phyloP scores from a whole-genome alignment of 2,329 filamentous ascomycete species.

The Septoria petroselini region DNA sequence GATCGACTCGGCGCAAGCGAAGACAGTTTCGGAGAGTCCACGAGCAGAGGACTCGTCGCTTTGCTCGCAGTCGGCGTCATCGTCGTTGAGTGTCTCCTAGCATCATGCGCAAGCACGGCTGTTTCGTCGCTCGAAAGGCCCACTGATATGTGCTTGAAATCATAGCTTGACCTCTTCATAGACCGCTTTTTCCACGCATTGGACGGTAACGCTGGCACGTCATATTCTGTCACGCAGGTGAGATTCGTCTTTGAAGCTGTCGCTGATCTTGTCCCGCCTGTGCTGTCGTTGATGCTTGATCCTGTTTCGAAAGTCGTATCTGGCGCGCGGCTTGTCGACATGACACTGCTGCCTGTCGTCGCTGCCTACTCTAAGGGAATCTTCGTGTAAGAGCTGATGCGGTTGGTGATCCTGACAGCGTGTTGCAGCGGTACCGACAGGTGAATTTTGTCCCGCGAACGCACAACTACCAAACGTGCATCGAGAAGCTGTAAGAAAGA shows the following conservation, averaged over 20 bases:
- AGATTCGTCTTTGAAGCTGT: neutral
- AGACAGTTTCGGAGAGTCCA: neutral
- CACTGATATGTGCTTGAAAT: neutral
- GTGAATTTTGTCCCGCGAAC: too few relatives aligned
- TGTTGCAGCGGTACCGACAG: too few relatives aligned
- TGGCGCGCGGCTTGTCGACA: neutral
- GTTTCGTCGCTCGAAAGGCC: neutral
- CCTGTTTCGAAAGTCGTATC: neutral
- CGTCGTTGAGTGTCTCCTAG: neutral
- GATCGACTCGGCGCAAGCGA: neutral
- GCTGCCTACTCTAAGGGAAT: too few relatives aligned
- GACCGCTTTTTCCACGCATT: neutral
- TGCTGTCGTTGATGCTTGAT: neutral
- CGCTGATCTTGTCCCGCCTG: neutral
- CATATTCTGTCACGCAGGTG: neutral
- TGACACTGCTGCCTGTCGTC: too few relatives aligned
- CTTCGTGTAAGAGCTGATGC: too few relatives aligned
- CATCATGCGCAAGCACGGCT: neutral
- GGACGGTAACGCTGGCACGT: neutral
- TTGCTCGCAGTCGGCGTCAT: neutral
- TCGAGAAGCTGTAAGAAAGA: too few relatives aligned
- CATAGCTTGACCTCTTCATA: slow-evolving; percentile 4
- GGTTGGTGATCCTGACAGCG: too few relatives aligned
- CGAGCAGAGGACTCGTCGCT: neutral
- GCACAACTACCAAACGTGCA: too few relatives aligned